Base-by-base conservation (phyloP, 2,329 filamentous ascomycete species). In the Ilyonectria mors-panacis region DNA sequence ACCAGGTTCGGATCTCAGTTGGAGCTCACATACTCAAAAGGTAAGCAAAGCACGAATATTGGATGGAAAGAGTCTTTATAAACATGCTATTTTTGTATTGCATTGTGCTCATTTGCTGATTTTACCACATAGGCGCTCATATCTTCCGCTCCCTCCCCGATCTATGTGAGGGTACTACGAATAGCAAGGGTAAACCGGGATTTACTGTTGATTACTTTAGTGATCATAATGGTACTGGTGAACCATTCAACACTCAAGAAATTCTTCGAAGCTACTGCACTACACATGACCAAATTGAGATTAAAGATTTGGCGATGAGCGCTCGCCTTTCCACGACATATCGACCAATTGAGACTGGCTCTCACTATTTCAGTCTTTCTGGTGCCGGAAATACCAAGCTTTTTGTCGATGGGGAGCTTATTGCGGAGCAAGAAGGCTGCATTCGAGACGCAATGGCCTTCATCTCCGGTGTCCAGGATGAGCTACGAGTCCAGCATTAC, bases 1-100 rank as follows among this genome's bases (percentile, higher is more conserved):
- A 70, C 74, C 50, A 62, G 54, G 26, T 30, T 66, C 15, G 64
- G 66, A 6, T 63, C 59, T 26, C 50, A 65, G 4, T 55, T 67
- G 62, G 42, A 69, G 37, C 66, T 75, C n/a, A 66, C 42, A 6
- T 76, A 71, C 58, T 68, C 75, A 26, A 68, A 68, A 51, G 61
- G 65, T 65, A 33, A 37, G 48, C 33, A 8, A 35, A 23, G 21
- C 21, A 23, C 21, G 21, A 23, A 23, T 23, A 23, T 23, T 23
- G 4, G 4, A 23, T 23, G 2, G 21, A 23, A 23, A 23, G 21
- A 4, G 21, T 23, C 21, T 35, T 35, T 9, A 4, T 35, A 4
- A 35, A 2, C 5, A 4, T 35, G 33, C 12, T 6, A 35, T 35
- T 9, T 13, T 35, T 13, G 8, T 35, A 9, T 35, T 5, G 33